Conservation (phyloP, 345 rosid species). For the Psidium guajava region DNA sequence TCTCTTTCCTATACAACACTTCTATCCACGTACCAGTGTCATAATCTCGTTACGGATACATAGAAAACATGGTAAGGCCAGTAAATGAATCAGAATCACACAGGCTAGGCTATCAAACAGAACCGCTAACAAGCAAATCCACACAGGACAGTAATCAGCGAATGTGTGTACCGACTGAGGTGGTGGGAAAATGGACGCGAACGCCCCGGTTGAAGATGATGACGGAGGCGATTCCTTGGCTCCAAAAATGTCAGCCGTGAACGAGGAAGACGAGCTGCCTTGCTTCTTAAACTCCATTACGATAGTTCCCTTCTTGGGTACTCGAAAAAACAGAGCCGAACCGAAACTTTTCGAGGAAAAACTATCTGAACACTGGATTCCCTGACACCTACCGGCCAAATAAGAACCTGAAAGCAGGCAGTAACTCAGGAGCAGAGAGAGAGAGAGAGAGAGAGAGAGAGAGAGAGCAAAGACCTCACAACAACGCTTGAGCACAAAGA, state of each 20-base stretch:
- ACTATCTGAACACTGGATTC: background rate
- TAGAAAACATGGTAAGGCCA: background rate
- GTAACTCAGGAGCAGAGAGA: background rate
- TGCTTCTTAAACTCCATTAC: constrained; percentile 46
- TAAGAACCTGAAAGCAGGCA: background rate
- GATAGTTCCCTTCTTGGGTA: background rate
- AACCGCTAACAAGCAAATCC: background rate
- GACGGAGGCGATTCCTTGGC: constrained; percentile 36
- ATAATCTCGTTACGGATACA: background rate
- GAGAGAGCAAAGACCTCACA: background rate
- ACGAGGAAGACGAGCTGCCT: constrained; percentile 31
- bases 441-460: background rate
- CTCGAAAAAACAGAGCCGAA: background rate
- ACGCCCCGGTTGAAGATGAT: constrained; percentile 34
- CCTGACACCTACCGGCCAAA: background rate
- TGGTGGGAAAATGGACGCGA: constrained; percentile 56
- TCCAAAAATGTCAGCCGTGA: constrained; percentile 59
- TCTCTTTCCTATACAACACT: background rate
- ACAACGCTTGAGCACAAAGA: background rate
- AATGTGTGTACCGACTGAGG: constrained; percentile 31
- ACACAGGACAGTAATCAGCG: background rate
- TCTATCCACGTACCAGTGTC: background rate
- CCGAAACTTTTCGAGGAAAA: background rate
- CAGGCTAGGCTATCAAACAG: background rate
- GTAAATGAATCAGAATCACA: background rate